Conservation (phyloP, 768 basidiomycete species). For the Termitomyces eurrhizus region DNA sequence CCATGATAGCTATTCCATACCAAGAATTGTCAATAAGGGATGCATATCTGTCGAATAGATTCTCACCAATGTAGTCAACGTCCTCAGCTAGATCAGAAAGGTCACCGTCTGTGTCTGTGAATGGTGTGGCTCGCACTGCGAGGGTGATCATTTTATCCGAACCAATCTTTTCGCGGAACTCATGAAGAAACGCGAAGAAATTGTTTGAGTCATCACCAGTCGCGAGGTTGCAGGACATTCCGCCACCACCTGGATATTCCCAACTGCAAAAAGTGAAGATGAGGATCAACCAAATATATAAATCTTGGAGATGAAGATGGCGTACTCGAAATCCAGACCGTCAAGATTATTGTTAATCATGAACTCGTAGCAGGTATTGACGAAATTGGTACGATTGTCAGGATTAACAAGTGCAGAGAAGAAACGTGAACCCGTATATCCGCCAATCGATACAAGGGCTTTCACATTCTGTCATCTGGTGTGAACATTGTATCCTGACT, state of each 20-base stretch:
- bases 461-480: constrained; percentile 40
- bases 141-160: constrained; percentile 54
- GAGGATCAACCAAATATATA: not conserved
- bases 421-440: constrained; percentile 62
- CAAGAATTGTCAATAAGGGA: not conserved
- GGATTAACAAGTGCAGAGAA: constrained; percentile 61
- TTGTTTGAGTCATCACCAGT: constrained; percentile 64
- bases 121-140: constrained; percentile 40
- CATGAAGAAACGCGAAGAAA: constrained; percentile 71
- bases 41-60: not conserved
- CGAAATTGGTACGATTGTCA: constrained; percentile 57
- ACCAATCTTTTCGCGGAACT: constrained; percentile 51
- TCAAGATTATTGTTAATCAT: constrained; percentile 49
- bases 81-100: constrained; percentile 69
- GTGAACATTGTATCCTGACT: not conserved
- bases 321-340: constrained; percentile 54
- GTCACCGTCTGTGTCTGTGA: constrained; percentile 52
- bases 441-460: constrained; percentile 61
- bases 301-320: not conserved
- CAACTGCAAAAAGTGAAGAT: constrained; percentile 37
- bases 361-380: constrained; percentile 50
- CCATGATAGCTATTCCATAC: constrained; percentile 46
- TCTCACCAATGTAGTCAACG: constrained; percentile 45
- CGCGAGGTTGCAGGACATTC: constrained; percentile 68
- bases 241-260: constrained; percentile 75